A percentile compares a stretch with the other conserved stretches of the same genome.
Conservation (phyloP, 1,284 basidiomycete genomes). For the Butyriboletus pseudospeciosus region DNA sequence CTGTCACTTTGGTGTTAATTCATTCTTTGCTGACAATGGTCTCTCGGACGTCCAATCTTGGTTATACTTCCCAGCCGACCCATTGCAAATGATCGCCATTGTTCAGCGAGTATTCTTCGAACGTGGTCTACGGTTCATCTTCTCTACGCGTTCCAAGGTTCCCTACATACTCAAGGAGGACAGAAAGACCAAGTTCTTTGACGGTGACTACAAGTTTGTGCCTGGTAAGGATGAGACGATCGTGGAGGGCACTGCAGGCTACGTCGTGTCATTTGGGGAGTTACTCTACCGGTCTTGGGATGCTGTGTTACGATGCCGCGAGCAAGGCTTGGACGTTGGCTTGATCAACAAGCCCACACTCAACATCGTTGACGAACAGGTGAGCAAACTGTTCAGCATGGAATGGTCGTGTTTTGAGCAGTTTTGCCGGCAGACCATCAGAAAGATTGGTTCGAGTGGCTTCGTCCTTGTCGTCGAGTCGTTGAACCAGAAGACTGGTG, state of each 20-base stretch:
- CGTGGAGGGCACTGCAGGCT: slow-evolving; percentile 64
- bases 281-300: slow-evolving; percentile 79
- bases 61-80: slow-evolving; percentile 83
- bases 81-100: slow-evolving; percentile 74
- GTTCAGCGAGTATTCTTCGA: slow-evolving; percentile 77
- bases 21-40: slow-evolving; percentile 82
- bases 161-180: slow-evolving; percentile 80
- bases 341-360: slow-evolving; percentile 80
- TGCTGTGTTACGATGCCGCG: slow-evolving; percentile 67
- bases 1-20: slow-evolving; percentile 79
- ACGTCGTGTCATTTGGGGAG: slow-evolving; percentile 77
- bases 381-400: slow-evolving; percentile 22
- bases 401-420: not conserved
- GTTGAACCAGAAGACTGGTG: slow-evolving; percentile 82
- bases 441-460: slow-evolving; percentile 63
- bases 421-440: slow-evolving; percentile 44
- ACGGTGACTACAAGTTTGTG: slow-evolving; percentile 66
- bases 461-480: slow-evolving; percentile 83
- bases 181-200: slow-evolving; percentile 63
- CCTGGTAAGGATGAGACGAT: slow-evolving; percentile 80
- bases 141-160: slow-evolving; percentile 82
- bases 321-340: slow-evolving; percentile 72
- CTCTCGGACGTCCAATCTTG: slow-evolving; percentile 71
- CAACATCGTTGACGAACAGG: slow-evolving; percentile 78
- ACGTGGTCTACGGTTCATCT: slow-evolving; percentile 74